phyloP scores from a whole-genome alignment of 495 filamentous ascomycete species.

The Podospora pseudoanserina region DNA sequence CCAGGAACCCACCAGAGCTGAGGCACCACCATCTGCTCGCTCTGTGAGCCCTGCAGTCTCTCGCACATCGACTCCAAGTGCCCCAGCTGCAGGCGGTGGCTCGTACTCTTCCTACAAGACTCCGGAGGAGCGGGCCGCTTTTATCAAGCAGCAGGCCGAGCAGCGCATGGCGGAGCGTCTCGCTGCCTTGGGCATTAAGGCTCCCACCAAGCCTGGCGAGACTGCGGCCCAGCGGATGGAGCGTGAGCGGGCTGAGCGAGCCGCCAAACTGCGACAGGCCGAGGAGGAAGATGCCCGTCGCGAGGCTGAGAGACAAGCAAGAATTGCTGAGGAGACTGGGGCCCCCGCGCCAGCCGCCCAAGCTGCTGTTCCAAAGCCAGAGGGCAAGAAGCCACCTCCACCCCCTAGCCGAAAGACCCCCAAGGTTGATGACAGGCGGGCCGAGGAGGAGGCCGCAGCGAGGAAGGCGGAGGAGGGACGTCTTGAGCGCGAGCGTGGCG shows the following conservation, averaged over 20 bases:
- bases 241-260: conserved; percentile 80
- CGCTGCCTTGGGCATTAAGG: conserved; percentile 86
- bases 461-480: conserved; percentile 52
- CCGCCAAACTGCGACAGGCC: conserved; percentile 78
- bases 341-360: conserved; percentile 50
- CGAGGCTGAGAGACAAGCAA: conserved; percentile 79
- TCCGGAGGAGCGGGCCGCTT: conserved; percentile 88
- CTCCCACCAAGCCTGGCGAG: conserved; percentile 68
- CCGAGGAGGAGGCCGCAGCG: conserved; percentile 53
- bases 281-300: conserved; percentile 94
- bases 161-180: conserved; percentile 97
- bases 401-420: conserved; percentile 74
- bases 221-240: conserved; percentile 79
- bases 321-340: conserved; percentile 78
- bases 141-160: conserved; percentile 95
- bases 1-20: conserved; percentile 44
- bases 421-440: conserved; percentile 49
- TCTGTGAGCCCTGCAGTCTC: conserved; percentile 42
- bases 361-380: conserved; percentile 44
- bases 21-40: conserved; percentile 38
- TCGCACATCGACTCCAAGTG: conserved; percentile 43
- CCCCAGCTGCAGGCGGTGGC: conserved; percentile 41
- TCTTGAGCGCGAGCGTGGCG: conserved; percentile 66
- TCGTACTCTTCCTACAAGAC: conserved; percentile 82
- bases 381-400: conserved; percentile 77